phyloP scores from a whole-genome alignment of 495 filamentous ascomycete species.

The Cudoniella acicularis region DNA sequence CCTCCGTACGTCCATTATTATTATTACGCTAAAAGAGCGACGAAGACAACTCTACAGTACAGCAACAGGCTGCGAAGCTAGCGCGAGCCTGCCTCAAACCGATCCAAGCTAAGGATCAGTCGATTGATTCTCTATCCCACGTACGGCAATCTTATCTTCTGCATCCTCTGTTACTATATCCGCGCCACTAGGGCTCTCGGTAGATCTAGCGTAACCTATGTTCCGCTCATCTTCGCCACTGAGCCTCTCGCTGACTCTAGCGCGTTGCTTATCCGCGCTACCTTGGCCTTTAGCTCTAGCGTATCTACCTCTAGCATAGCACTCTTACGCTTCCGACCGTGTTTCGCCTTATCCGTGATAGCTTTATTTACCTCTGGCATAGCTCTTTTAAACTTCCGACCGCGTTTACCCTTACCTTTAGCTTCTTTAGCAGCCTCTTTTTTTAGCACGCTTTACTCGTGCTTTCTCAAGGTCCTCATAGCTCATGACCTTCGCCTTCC shows the following conservation, averaged over 20 bases:
- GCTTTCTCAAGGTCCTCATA: slow-evolving; percentile 31
- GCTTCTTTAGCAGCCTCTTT: slow-evolving; percentile 7
- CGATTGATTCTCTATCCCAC: no score
- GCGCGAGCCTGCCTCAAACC: no score
- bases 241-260: neutral
- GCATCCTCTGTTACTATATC: no score
- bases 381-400: no score
- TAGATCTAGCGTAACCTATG: neutral
- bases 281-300: slow-evolving; percentile 11
- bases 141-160: no score
- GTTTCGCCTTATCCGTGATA: no score
- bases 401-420: slow-evolving; percentile 2
- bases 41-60: no score
- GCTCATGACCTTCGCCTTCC: slow-evolving; percentile 30
- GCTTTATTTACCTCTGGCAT: neutral
- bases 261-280: slow-evolving; percentile 14
- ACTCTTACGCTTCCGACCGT: slow-evolving; percentile 28
- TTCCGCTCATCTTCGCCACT: neutral
- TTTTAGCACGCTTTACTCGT: slow-evolving; percentile 28
- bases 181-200: no score
- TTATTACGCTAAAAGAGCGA: no score
- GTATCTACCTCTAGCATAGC: slow-evolving; percentile 17
- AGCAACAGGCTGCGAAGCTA: no score
- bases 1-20: no score
- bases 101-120: no score